Percentiles rank a stretch among this genome's conserved stretches.
Conservation (phyloP, 2,329 filamentous ascomycete genomes). For the Huntiella moniliformis region DNA sequence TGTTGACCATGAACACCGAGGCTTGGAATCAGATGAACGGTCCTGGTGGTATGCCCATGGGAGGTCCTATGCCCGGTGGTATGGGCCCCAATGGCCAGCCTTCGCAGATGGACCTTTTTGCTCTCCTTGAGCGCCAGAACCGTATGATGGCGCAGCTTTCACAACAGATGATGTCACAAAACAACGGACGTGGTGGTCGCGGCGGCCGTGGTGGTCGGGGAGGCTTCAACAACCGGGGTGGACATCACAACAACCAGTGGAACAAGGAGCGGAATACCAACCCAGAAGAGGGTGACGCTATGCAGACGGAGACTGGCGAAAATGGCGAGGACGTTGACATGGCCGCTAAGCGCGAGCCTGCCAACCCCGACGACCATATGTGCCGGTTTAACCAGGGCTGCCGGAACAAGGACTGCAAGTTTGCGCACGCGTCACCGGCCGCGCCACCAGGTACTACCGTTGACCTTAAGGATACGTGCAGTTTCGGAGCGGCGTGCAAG, state of each 20-base stretch:
- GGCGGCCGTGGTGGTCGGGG: conserved; percentile 38
- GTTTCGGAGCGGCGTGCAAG: conserved; percentile 80
- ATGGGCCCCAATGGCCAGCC: conserved; percentile 18
- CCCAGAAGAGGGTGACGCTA: conserved; percentile 19
- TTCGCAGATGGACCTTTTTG: conserved; percentile 37
- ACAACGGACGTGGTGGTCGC: conserved; percentile 24
- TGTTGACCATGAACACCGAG: conserved; percentile 21
- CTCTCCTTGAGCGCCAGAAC: conserved; percentile 73
- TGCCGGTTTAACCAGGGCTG: conserved; percentile 86
- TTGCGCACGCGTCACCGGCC: conserved; percentile 83
- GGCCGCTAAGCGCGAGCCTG: conserved; percentile 33
- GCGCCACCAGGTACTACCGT: conserved; percentile 60
- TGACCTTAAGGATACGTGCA: conserved; percentile 64
- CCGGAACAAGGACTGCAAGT: conserved; percentile 76
- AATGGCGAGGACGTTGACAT: conserved; percentile 45
- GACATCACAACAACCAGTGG: conserved; percentile 20
- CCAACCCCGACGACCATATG: conserved; percentile 44
- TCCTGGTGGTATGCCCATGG: conserved; percentile 3
- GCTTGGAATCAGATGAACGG: conserved; percentile 24
- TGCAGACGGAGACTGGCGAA: conserved; percentile 17
- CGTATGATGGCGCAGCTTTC: conserved; percentile 66
- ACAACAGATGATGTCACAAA: conserved; percentile 32
- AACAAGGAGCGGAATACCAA: conserved; percentile 12
- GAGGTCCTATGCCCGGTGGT: conserved; percentile 3
- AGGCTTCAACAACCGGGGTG: conserved; percentile 34